These are phyloP conservation scores for Persicaria tinctoria DNA, from an alignment of 148 eudicot genomes.

Conservation along the genomic window DNA sequence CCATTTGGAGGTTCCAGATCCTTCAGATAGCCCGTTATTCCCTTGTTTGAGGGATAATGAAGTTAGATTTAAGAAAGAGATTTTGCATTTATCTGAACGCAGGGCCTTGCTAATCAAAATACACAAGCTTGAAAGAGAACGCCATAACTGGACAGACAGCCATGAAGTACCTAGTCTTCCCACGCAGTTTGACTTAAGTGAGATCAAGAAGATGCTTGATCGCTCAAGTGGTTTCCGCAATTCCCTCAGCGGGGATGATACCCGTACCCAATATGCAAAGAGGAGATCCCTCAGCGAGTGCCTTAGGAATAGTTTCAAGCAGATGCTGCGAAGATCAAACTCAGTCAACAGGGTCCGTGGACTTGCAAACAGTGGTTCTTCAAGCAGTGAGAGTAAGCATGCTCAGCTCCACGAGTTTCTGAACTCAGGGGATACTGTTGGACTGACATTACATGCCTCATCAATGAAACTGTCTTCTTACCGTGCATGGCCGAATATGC, in stretches of 20 bases:
- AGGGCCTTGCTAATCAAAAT: conserved; percentile 43
- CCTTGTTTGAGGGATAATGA: conserved; percentile 46
- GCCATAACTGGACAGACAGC: conserved; percentile 27
- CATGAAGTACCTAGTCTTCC: conserved; percentile 31
- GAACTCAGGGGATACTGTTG: conserved; percentile 57
- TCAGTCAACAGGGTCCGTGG: conserved; percentile 38
- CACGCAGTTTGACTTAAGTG: conserved; percentile 43
- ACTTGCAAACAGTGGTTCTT: conserved; percentile 30
- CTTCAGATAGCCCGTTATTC: conserved; percentile 37
- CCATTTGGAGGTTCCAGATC: conserved; percentile 32
- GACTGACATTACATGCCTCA: conserved; percentile 60
- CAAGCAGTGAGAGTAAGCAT: conserved; percentile 51
- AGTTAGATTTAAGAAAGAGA: conserved; percentile 27
- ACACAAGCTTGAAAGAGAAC: conserved; percentile 34
- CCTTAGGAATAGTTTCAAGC: conserved; percentile 48
- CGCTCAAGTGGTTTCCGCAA: conserved; percentile 35
- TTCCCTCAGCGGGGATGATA: conserved; percentile 35
- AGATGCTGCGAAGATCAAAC: conserved; percentile 50
- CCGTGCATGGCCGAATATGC: conserved; percentile 89
- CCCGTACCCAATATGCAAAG: conserved; percentile 37
- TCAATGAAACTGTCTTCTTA: conserved; percentile 60
- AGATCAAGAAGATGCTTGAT: conserved; percentile 48
- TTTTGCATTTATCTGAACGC: conserved; percentile 32
- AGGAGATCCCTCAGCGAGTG: conserved; percentile 53
- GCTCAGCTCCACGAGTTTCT: conserved; percentile 66